phyloP scores from a whole-genome alignment of 1,284 basidiomycete species.

The Takashimella koratensis region DNA sequence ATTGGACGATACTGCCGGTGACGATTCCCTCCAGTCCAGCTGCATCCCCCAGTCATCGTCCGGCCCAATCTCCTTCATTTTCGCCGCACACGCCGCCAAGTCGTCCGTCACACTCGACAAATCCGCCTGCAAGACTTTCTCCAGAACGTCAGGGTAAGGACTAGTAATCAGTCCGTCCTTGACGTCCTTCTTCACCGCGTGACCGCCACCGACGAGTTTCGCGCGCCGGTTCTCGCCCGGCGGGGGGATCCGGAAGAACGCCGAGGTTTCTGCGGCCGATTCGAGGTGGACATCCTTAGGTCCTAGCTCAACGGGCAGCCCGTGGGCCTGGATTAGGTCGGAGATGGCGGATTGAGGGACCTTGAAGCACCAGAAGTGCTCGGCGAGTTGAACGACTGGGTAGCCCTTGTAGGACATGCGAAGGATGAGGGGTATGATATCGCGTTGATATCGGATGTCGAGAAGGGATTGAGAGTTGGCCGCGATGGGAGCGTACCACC shows the following conservation, averaged over 20 bases:
- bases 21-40: conserved; percentile 60
- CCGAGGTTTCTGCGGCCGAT: conserved; percentile 18
- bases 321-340: conserved; percentile 29
- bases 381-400: conserved; percentile 40
- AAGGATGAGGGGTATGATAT: conserved; percentile 44
- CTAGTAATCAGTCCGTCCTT: conserved; percentile 24
- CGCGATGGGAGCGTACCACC: conserved; percentile 25
- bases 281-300: conserved; percentile 21
- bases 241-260: conserved; percentile 32
- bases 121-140: not conserved
- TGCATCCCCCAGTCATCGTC: conserved; percentile 58
- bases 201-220: conserved; percentile 8
- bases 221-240: conserved; percentile 1
- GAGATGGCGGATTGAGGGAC: conserved; percentile 27
- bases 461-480: conserved; percentile 13
- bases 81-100: conserved; percentile 15
- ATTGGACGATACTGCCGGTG: not conserved
- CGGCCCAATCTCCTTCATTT: conserved; percentile 7
- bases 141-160: conserved; percentile 22
- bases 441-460: conserved; percentile 18
- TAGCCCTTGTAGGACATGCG: conserved; percentile 41
- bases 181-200: conserved; percentile 15
- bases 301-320: conserved; percentile 27
- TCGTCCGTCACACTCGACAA: conserved; percentile 9
- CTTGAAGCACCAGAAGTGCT: conserved; percentile 48